A percentile compares a stretch with the other conserved stretches of the same genome.
These are phyloP conservation scores for Hericium rajendrae DNA, from an alignment of 768 basidiomycete species.

Conservation along the genomic window DNA sequence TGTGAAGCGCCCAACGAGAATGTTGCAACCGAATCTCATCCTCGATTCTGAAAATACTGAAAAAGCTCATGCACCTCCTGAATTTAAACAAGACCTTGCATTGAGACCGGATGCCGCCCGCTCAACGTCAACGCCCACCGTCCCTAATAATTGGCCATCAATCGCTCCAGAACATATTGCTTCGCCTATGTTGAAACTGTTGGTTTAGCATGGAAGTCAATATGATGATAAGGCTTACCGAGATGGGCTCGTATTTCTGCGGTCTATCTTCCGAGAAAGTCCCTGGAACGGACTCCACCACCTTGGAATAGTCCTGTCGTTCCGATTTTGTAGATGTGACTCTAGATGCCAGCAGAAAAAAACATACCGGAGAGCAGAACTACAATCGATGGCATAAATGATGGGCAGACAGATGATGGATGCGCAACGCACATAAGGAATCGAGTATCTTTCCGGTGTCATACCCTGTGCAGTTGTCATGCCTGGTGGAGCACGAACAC, in stretches of 20 bases:
- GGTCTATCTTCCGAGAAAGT: conserved; percentile 32
- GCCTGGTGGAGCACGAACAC: conserved; percentile 34
- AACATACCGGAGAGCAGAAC: not conserved
- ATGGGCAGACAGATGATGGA: conserved; percentile 21
- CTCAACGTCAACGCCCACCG: no score
- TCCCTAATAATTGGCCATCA: not conserved
- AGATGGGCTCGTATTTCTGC: conserved; percentile 40
- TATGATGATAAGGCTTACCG: conserved; percentile 7
- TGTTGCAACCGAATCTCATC: no score
- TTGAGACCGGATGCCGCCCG: no score
- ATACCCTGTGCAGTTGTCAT: conserved; percentile 21
- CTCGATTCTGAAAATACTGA: no score
- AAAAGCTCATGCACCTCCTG: no score
- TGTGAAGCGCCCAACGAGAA: no score
- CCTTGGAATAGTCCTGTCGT: conserved; percentile 11
- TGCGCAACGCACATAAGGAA: conserved; percentile 46
- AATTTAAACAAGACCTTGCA: no score
- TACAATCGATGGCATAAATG: not conserved
- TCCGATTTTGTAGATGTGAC: conserved; percentile 18
- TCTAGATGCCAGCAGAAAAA: not conserved
- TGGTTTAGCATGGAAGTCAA: not conserved
- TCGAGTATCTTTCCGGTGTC: conserved; percentile 47
- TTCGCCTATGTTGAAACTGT: not conserved
- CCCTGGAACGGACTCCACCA: conserved; percentile 41
- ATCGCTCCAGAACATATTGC: not conserved